A percentile compares a stretch with the other conserved stretches of the same genome.
These are phyloP conservation scores for Cadophora sp. DNA, from an alignment of 2,329 filamentous ascomycete species.

Conservation along the genomic window DNA sequence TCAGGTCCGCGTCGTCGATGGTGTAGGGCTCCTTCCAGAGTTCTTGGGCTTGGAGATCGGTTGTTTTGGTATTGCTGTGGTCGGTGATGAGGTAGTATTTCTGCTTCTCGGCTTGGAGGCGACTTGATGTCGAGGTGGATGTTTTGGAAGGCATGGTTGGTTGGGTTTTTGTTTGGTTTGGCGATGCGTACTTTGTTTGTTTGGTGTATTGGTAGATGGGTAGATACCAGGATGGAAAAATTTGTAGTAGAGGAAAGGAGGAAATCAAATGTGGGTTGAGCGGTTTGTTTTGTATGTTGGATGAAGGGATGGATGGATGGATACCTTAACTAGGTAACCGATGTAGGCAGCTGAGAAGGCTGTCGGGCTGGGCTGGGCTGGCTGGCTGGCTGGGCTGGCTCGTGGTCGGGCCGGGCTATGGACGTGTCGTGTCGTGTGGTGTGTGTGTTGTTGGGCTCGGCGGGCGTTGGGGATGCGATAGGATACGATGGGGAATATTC, in stretches of 20 bases:
- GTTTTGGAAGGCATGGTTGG: slow-evolving; percentile 16
- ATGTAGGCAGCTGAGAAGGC: slow-evolving; percentile 10
- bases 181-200: not conserved
- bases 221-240: not conserved
- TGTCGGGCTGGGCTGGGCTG: slow-evolving; percentile 21
- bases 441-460: not conserved
- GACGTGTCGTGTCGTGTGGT: not conserved
- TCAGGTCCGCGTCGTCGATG: slow-evolving; percentile 42
- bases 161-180: not conserved
- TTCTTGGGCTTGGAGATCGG: slow-evolving; percentile 32
- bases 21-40: slow-evolving; percentile 39
- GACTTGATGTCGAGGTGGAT: not conserved
- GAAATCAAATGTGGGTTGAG: not conserved
- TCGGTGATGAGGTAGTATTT: slow-evolving; percentile 16
- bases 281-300: slow-evolving; percentile 1
- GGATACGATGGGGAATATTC: not conserved
- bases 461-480: slow-evolving; percentile 1
- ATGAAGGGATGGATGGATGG: not conserved
- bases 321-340: not conserved
- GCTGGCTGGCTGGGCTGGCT: not conserved
- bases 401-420: not conserved
- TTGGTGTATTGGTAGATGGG: not conserved
- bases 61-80: slow-evolving; percentile 10
- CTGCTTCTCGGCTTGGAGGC: slow-evolving; percentile 11
- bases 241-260: not conserved